phyloP scores from a whole-genome alignment of 106 monocot genomes.

The Dendrobium chrysotoxum region DNA sequence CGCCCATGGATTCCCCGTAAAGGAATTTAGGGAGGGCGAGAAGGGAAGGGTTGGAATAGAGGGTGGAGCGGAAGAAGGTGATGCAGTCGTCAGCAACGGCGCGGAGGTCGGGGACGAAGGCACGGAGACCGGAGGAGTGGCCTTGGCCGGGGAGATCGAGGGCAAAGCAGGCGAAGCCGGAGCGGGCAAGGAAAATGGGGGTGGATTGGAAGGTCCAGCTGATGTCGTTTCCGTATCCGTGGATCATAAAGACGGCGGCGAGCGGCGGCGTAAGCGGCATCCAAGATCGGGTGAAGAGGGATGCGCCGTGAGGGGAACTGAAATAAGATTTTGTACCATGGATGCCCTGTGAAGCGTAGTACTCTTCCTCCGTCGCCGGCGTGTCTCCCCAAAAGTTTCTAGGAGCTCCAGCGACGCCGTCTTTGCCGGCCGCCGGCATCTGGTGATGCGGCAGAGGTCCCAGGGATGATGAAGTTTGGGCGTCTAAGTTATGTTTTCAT shows the following conservation, averaged over 20 bases:
- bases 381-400: conserved; percentile 44
- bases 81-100: conserved; percentile 34
- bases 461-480: too few relatives aligned
- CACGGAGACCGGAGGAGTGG: conserved; percentile 64
- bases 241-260: conserved; percentile 75
- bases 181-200: conserved; percentile 62
- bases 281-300: conserved; percentile 91
- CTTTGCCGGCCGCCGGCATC: background rate
- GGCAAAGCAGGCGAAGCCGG: conserved; percentile 73
- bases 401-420: background rate
- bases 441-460: background rate
- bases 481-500: too few relatives aligned
- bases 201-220: conserved; percentile 96
- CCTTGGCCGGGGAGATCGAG: conserved; percentile 88
- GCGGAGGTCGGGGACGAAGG: conserved; percentile 68
- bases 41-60: background rate
- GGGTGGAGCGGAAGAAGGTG: conserved; percentile 35
- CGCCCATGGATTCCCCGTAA: conserved; percentile 91
- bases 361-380: conserved; percentile 46
- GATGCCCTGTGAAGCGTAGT: conserved; percentile 47
- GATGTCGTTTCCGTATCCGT: conserved; percentile 94
- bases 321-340: conserved; percentile 24
- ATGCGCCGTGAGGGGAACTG: conserved; percentile 14
- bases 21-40: conserved; percentile 40
- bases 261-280: conserved; percentile 27